Conservation (phyloP, 352 stramenopile genomes). For the Aphanomyces stellatus region DNA sequence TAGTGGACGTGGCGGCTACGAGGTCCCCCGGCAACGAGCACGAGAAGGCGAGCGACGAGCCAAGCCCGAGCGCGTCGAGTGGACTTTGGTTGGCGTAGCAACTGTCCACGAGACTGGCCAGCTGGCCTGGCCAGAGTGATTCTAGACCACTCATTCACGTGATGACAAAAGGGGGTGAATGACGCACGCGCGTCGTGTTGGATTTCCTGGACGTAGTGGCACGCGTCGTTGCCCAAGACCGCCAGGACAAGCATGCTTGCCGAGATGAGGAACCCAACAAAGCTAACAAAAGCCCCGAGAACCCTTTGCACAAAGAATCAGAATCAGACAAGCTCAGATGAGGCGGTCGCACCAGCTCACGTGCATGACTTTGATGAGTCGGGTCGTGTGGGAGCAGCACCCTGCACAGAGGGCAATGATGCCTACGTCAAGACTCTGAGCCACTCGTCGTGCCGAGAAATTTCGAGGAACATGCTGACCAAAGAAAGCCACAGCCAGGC, state of each 20-base stretch:
- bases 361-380: conserved; percentile 66
- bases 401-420: conserved; percentile 65
- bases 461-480: conserved; percentile 54
- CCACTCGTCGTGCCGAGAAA: conserved; percentile 50
- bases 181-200: conserved; percentile 56
- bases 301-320: too few species aligned
- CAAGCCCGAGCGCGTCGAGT: neutral
- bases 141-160: too few species aligned
- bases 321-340: neutral
- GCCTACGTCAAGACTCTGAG: conserved; percentile 30
- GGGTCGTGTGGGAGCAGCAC: conserved; percentile 50
- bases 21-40: neutral
- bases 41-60: neutral
- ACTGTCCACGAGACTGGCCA: neutral
- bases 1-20: neutral
- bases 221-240: conserved; percentile 68
- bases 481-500: conserved; percentile 32
- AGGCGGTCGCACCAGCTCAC: conserved; percentile 31
- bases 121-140: neutral
- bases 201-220: conserved; percentile 73
- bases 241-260: conserved; percentile 59
- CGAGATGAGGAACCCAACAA: conserved; percentile 64
- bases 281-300: conserved; percentile 59
- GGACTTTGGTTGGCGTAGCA: neutral
- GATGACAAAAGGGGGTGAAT: too few species aligned